Percentiles rank a stretch among this genome's conserved stretches.
These are phyloP conservation scores for Eucalyptus tenuipes DNA, from an alignment of 345 rosid genomes.

Conservation along the genomic window DNA sequence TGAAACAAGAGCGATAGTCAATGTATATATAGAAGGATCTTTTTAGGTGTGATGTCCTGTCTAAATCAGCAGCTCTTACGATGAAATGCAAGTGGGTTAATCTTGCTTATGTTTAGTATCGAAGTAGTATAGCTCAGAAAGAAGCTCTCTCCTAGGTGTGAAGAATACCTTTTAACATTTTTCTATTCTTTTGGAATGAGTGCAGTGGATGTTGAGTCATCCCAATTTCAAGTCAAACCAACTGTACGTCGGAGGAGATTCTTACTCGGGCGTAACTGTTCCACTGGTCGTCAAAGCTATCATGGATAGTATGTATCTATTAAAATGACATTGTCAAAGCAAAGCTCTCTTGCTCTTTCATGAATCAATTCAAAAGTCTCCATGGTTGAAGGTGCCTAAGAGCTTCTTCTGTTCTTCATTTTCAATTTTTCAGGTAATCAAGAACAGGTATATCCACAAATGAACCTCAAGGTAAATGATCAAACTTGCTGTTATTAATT, in stretches of 20 bases:
- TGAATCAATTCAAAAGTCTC: background rate
- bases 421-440: background rate
- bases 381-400: background rate
- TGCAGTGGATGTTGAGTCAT: conserved; percentile 1
- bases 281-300: background rate
- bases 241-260: background rate
- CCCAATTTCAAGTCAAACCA: background rate
- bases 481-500: background rate
- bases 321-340: background rate
- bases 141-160: background rate
- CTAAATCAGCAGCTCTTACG: background rate
- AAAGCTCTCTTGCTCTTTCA: background rate
- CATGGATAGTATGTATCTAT: background rate
- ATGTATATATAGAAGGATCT: background rate
- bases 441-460: background rate
- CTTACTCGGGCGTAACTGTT: conserved; percentile 1
- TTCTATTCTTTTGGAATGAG: background rate
- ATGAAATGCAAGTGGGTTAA: background rate
- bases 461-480: background rate
- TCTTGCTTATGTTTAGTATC: background rate
- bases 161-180: background rate
- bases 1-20: background rate
- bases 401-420: background rate
- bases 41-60: background rate
- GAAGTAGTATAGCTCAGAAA: background rate